A percentile compares a stretch with the other conserved stretches of the same genome.
Conservation (phyloP, 352 stramenopile species). For the Phytophthora citricola region DNA sequence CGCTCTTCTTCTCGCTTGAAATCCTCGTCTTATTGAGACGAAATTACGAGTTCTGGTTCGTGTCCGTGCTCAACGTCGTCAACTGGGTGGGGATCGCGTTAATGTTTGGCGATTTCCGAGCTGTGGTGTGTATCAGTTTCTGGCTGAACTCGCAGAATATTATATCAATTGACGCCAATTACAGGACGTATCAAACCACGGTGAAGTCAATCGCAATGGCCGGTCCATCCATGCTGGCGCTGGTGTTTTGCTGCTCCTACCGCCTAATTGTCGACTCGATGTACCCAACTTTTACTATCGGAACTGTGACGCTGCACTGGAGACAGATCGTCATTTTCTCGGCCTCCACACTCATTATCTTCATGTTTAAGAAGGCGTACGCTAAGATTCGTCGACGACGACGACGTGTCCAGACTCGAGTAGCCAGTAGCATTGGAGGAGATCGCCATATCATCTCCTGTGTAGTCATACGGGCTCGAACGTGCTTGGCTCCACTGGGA, state of each 20-base stretch:
- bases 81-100: slow-evolving; percentile 32
- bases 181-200: slow-evolving; percentile 31
- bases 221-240: slow-evolving; percentile 32
- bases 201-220: slow-evolving; percentile 33
- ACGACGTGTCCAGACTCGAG: background rate
- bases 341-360: slow-evolving; percentile 34
- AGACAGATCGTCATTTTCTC: slow-evolving; percentile 35
- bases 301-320: slow-evolving; percentile 17
- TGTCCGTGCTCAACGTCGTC: slow-evolving; percentile 35
- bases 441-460: slow-evolving; percentile 32
- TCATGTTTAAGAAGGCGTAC: slow-evolving; percentile 33
- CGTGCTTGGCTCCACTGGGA: slow-evolving; percentile 2
- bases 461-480: slow-evolving; percentile 29
- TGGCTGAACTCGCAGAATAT: slow-evolving; percentile 29
- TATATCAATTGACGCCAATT: slow-evolving; percentile 43
- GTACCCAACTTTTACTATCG: slow-evolving; percentile 12
- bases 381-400: slow-evolving; percentile 1
- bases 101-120: slow-evolving; percentile 35
- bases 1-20: slow-evolving; percentile 36
- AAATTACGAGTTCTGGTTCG: slow-evolving; percentile 42
- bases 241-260: slow-evolving; percentile 32
- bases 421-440: background rate
- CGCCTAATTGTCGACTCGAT: slow-evolving; percentile 19
- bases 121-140: slow-evolving; percentile 28
- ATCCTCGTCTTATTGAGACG: slow-evolving; percentile 22